Conservation (phyloP, 345 rosid species). For the Firmiana major region DNA sequence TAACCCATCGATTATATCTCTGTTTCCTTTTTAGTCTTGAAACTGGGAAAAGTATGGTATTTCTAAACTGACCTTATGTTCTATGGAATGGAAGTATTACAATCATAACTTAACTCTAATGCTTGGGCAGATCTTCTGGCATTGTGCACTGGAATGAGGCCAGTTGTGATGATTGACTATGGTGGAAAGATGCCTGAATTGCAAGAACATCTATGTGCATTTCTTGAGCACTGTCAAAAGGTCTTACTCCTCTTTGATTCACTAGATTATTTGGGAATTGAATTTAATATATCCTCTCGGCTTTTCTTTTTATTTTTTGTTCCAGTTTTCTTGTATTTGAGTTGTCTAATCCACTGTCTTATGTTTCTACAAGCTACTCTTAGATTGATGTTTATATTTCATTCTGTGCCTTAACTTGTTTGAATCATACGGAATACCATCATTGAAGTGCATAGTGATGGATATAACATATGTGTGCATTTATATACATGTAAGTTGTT, state of each 20-base stretch:
- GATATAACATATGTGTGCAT: not conserved
- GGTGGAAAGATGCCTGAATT: constrained; percentile 94
- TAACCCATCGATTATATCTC: constrained; percentile 5
- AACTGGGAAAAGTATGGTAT: not conserved
- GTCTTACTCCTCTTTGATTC: constrained; percentile 28
- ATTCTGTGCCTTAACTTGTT: not conserved
- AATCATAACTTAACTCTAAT: not conserved
- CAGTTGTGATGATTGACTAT: constrained; percentile 89
- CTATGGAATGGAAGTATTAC: not conserved
- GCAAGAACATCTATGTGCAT: constrained; percentile 55
- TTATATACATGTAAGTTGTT: not conserved
- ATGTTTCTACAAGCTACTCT: not conserved
- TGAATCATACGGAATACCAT: not conserved
- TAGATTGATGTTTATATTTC: not conserved
- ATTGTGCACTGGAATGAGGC: constrained; percentile 73
- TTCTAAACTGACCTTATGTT: constrained; percentile 8
- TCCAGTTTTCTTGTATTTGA: not conserved
- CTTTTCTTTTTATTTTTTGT: not conserved
- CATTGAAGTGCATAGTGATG: not conserved
- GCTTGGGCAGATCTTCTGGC: constrained; percentile 68
- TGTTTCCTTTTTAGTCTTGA: not conserved
- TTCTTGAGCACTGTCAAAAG: constrained; percentile 61
- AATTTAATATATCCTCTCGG: not conserved
- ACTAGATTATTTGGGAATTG: constrained; percentile 4
- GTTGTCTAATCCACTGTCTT: not conserved